These are phyloP conservation scores for Apiospora marii DNA, from an alignment of 2,329 filamentous ascomycete genomes.

Conservation along the genomic window DNA sequence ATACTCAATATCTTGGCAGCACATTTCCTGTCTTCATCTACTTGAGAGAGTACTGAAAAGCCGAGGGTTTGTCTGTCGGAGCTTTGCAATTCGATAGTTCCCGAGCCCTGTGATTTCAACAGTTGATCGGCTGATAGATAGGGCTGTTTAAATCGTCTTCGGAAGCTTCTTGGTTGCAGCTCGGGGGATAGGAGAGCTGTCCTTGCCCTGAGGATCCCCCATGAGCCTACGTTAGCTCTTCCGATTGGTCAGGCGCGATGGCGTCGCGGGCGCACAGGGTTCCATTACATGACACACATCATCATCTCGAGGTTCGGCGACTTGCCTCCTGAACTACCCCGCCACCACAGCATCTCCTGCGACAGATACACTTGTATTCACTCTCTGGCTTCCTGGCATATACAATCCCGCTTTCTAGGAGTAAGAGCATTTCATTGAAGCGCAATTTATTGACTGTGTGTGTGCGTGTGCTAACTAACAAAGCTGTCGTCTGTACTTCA, in stretches of 20 bases:
- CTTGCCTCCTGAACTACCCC: slow-evolving; percentile 11
- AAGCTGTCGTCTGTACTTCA: neutral
- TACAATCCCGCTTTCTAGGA: neutral
- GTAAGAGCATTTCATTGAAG: too few species aligned
- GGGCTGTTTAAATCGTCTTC: neutral
- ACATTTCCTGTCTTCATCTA: neutral
- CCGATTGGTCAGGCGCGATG: slow-evolving; percentile 10
- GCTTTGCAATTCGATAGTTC: neutral
- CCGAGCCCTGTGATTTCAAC: neutral
- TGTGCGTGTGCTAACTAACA: neutral
- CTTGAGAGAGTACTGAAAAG: neutral
- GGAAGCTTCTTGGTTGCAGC: slow-evolving; percentile 1
- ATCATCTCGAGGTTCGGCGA: slow-evolving; percentile 4
- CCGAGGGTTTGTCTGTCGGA: neutral
- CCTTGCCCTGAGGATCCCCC: slow-evolving; percentile 19
- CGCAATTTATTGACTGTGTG: neutral
- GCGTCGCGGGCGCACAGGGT: slow-evolving; percentile 9
- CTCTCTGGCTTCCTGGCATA: neutral
- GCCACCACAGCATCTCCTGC: slow-evolving; percentile 6
- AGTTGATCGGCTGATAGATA: neutral
- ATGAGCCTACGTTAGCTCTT: slow-evolving; percentile 8
- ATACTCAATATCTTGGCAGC: neutral
- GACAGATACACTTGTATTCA: neutral
- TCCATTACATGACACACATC: slow-evolving; percentile 21
- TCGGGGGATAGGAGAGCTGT: slow-evolving; percentile 6